Percentiles rank a stretch among this genome's conserved stretches.
phyloP scores from a whole-genome alignment of 2,329 filamentous ascomycete species.

The Nigrospora osmanthi region DNA sequence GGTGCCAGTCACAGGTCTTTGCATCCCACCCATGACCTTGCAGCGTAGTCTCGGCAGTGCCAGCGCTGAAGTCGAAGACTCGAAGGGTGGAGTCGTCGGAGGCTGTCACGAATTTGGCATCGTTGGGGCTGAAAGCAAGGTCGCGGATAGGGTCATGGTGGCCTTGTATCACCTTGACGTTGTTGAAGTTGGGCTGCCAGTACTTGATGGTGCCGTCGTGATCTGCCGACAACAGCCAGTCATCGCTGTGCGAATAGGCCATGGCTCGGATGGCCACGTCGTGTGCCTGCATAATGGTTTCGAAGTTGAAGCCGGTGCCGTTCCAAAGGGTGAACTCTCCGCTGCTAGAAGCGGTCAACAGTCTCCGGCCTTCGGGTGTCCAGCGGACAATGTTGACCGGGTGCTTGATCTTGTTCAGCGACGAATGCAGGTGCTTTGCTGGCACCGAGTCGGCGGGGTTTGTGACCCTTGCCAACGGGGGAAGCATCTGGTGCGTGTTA shows the following conservation, averaged over 20 bases:
- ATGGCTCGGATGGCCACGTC: conserved; percentile 78
- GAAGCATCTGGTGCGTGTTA: conserved; percentile 61
- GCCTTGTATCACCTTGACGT: conserved; percentile 88
- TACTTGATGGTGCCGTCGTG: conserved; percentile 96
- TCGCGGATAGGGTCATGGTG: conserved; percentile 87
- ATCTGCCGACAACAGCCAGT: conserved; percentile 94
- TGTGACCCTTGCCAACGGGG: conserved; percentile 67
- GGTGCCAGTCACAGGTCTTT: conserved; percentile 96
- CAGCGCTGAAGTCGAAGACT: conserved; percentile 91
- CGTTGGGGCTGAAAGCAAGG: conserved; percentile 86
- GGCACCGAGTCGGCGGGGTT: conserved; percentile 81
- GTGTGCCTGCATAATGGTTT: conserved; percentile 98
- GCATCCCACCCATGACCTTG: conserved; percentile 97
- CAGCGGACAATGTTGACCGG: conserved; percentile 95
- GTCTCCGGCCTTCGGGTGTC: conserved; percentile 88
- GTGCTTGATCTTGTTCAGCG: conserved; percentile 95
- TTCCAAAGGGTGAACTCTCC: conserved; percentile 99
- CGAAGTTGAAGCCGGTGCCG: conserved; percentile 97
- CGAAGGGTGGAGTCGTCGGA: conserved; percentile 90
- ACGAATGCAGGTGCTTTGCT: conserved; percentile 95
- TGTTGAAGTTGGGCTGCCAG: conserved; percentile 99
- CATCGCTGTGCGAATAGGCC: conserved; percentile 88
- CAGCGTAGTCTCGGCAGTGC: conserved; percentile 73
- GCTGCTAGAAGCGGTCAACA: conserved; percentile 90
- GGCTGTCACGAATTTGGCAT: conserved; percentile 92